These are phyloP conservation scores for Pyronema omphalodes DNA, from an alignment of 495 filamentous ascomycete genomes.

Conservation along the genomic window DNA sequence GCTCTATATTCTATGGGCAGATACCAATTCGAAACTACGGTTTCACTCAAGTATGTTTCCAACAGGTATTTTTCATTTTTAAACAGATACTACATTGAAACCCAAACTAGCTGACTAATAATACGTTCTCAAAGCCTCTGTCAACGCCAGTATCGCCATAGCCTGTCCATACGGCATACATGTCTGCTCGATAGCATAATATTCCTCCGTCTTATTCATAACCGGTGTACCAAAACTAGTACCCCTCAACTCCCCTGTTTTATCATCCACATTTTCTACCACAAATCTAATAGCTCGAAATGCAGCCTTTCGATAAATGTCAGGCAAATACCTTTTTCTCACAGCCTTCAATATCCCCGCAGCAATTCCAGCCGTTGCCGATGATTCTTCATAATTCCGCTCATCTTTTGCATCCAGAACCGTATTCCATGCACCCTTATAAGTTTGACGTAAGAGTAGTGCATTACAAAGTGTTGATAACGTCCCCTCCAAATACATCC, in stretches of 20 bases:
- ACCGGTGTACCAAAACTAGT: conserved; percentile 59
- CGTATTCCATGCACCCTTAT: conserved; percentile 47
- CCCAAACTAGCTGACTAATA: conserved; percentile 17
- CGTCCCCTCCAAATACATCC: conserved; percentile 40
- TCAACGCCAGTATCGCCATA: conserved; percentile 56
- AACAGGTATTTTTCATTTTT: no score
- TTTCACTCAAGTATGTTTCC: no score
- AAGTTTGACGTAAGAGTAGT: conserved; percentile 35
- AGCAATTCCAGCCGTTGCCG: conserved; percentile 57
- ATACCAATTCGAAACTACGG: no score
- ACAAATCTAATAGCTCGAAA: conserved; percentile 43
- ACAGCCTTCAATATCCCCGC: conserved; percentile 55
- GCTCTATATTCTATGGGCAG: no score
- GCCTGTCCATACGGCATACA: conserved; percentile 65
- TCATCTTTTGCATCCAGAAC: conserved; percentile 41
- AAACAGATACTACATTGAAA: no score
- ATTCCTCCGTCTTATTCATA: conserved; percentile 47
- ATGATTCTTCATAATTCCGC: conserved; percentile 48
- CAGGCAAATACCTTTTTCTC: conserved; percentile 44
- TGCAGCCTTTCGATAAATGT: conserved; percentile 32
- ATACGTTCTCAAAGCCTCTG: conserved; percentile 43
- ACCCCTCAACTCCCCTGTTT: conserved; percentile 43
- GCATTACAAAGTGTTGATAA: conserved; percentile 45
- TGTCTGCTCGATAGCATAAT: conserved; percentile 48
- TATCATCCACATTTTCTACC: conserved; percentile 36